These are phyloP conservation scores for Talaromyces marneffei DNA, from an alignment of 2,329 filamentous ascomycete species.

Conservation along the genomic window DNA sequence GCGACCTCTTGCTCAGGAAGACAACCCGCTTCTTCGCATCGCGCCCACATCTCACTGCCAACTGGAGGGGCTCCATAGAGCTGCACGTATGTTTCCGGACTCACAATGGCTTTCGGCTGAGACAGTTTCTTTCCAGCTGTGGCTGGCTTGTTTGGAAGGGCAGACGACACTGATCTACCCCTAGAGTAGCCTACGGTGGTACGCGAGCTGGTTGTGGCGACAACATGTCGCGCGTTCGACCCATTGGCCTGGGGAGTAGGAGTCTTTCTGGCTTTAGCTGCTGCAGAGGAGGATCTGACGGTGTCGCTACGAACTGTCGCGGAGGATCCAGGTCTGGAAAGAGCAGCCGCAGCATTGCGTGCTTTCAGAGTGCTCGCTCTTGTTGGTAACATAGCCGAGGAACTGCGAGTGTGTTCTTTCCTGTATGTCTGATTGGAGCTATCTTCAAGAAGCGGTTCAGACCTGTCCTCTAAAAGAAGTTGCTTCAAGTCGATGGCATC, in stretches of 20 bases:
- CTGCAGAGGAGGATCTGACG: conserved; percentile 17
- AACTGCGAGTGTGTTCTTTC: conserved; percentile 20
- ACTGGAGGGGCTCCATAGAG: conserved; percentile 38
- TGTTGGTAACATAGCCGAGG: neutral
- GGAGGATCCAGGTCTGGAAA: conserved; percentile 27
- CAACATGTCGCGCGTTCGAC: conserved; percentile 52
- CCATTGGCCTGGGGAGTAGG: conserved; percentile 42
- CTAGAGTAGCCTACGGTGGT: conserved; percentile 82
- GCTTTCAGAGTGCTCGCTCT: conserved; percentile 36
- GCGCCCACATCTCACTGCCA: conserved; percentile 41
- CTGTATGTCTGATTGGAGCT: conserved; percentile 23
- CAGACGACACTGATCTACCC: conserved; percentile 50
- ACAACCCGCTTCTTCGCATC: conserved; percentile 34
- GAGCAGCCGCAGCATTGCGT: conserved; percentile 36
- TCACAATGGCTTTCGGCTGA: conserved; percentile 27
- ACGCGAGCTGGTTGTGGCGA: conserved; percentile 63
- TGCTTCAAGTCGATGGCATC: conserved; percentile 54
- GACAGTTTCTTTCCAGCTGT: conserved; percentile 20
- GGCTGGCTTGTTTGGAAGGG: conserved; percentile 23
- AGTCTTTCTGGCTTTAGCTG: conserved; percentile 37
- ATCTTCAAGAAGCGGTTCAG: conserved; percentile 24
- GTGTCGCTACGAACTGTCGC: conserved; percentile 29
- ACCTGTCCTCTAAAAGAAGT: conserved; percentile 18
- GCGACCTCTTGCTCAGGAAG: conserved; percentile 19
- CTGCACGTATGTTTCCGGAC: conserved; percentile 39